Base-by-base conservation (phyloP, 2,329 filamentous ascomycete species). In the Shiraia bambusicola region DNA sequence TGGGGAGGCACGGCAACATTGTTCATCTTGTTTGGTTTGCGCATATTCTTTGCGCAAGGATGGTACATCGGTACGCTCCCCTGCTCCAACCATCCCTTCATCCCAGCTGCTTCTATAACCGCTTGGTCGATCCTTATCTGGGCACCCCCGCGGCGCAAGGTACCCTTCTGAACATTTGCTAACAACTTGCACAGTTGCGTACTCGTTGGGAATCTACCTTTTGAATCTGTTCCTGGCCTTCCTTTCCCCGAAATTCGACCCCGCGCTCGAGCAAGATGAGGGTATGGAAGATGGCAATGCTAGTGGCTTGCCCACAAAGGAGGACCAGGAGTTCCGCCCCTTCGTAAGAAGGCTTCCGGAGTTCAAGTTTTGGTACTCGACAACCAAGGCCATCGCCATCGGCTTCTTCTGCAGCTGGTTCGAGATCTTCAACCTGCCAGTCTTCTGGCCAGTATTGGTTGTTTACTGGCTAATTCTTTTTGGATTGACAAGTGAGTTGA, bases 321-420 rank as follows among this genome's bases (percentile, higher is more conserved):
- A 89, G 60, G 92, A 97, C 65, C 91, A 98, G 65, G 93, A 98
- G 75, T 98, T 98, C 78, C 84, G 90, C 52, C 93, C 93, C 3
- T 98, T 98, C 66, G 96, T 98, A 68, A 83, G 93, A 64, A 82
- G 93, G 47, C 82, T 98, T 16, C 93, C 93, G 41, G 93, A 98
- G 74, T 98, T 98, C 81, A 98, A 98, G 80, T 98, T 98, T 78
- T 98, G 93, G 93, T 89, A 96, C 75, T 87, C 88, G 62, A 90
- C 92, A 39, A 97, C 92, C 42, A 83, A 90, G 65, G 92, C 92
- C 40, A 81, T 97, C 59, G 67, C 77, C 54, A 88, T 97, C 63
- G 83, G 80, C 27, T 95, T 97, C 69, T 55, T 84, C 50, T 96
- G 91, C 81, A 89, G 84, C 59, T 97, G 89, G 87, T 95, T 94